Conservation (phyloP, 768 basidiomycete species). For the Leccinellum albellum region DNA sequence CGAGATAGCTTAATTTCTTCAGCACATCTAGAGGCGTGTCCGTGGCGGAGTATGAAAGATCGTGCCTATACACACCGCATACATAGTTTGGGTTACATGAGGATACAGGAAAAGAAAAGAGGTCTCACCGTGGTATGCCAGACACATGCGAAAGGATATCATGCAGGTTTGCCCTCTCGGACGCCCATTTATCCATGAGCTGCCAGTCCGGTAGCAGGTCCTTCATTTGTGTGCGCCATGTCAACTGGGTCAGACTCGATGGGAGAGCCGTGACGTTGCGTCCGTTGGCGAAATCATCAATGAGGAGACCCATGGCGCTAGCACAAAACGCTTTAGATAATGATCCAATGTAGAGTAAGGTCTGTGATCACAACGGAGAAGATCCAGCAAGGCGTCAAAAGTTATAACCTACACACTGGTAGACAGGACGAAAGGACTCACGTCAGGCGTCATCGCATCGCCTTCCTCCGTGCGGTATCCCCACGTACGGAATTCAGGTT, state of each 20-base stretch:
- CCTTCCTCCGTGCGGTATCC: constrained; percentile 35
- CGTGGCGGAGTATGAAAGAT: constrained; percentile 26
- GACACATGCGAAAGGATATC: constrained; percentile 41
- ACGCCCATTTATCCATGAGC: constrained; percentile 39
- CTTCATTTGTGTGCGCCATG: constrained; percentile 32
- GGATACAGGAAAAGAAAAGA: background rate
- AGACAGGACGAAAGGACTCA: constrained; percentile 6
- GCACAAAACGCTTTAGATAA: constrained; percentile 40
- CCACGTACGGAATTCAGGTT: constrained; percentile 31
- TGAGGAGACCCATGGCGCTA: constrained; percentile 38
- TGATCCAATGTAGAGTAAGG: constrained; percentile 35
- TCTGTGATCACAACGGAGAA: constrained; percentile 15
- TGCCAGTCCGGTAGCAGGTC: constrained; percentile 40
- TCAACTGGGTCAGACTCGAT: constrained; percentile 24
- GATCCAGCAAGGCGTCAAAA: too few species aligned
- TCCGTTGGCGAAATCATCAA: constrained; percentile 37
- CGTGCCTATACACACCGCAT: constrained; percentile 29
- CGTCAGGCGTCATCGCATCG: constrained; percentile 32
- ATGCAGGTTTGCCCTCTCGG: constrained; percentile 31
- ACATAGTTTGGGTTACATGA: background rate
- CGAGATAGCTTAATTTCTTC: constrained; percentile 27
- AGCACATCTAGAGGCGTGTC: constrained; percentile 28
- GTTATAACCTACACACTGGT: too few species aligned
- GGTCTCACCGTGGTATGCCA: constrained; percentile 35
- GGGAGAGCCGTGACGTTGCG: constrained; percentile 36